A percentile compares a stretch with the other conserved stretches of the same genome.
Evolutionary conservation across 495 filamentous ascomycete genomes (phyloP).

Genomic region (Ascobolus immersus): DNA sequence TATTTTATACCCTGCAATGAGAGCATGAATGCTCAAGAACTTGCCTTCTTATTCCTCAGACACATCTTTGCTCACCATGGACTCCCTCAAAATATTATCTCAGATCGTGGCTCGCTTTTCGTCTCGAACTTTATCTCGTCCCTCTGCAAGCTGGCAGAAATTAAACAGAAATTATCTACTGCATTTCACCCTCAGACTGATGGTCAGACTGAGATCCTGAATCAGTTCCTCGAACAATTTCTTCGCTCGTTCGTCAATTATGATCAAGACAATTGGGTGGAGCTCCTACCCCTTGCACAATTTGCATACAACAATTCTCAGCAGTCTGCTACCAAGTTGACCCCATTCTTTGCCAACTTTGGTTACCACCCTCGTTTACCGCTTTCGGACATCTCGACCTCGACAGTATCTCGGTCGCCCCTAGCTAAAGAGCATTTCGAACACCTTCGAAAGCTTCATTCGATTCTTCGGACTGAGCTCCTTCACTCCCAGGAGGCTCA

Average conservation of each 20-base stretch:
- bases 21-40: too few relatives aligned
- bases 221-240: slow-evolving; percentile 1
- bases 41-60: not conserved
- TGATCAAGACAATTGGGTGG: not conserved
- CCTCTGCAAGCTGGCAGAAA: not conserved
- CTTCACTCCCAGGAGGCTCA: not conserved
- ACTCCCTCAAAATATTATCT: not conserved
- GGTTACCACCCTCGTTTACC: not conserved
- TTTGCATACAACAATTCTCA: too few relatives aligned
- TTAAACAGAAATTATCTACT: not conserved
- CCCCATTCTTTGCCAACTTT: not conserved
- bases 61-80: not conserved
- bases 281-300: slow-evolving; percentile 1
- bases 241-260: not conserved
- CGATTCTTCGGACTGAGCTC: not conserved
- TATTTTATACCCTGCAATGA: not conserved
- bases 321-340: not conserved
- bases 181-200: slow-evolving; percentile 5
- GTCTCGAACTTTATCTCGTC: not conserved
- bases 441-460: not conserved
- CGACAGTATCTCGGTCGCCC: not conserved
- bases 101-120: slow-evolving; percentile 1
- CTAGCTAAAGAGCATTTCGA: not conserved
- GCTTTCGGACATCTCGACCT: not conserved
- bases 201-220: slow-evolving; percentile 2